Base-by-base conservation (phyloP, 345 rosid genomes). In the Mangifera indica region DNA sequence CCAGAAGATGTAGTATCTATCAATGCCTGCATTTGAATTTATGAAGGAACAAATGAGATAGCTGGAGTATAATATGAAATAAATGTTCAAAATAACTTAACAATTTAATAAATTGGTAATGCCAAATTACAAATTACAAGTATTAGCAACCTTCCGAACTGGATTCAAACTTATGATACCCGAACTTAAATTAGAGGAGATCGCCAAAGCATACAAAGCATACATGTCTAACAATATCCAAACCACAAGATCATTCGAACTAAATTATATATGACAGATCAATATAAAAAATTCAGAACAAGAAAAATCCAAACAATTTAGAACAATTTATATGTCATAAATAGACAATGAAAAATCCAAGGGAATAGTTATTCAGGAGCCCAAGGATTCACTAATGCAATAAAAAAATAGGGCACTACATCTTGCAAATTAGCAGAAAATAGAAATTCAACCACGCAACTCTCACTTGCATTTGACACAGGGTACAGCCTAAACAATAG, bases 1-100 rank as follows among this genome's bases (percentile, higher is more conserved):
- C 68, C 89, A 60, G 89, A 86, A 66, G 94, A 86, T 22, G 97
- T 84, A 70, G 89, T 80, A 79, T 93, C 98, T 52, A 95, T 86
- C 77, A 95, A 78, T 17, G 88, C 97, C 99, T 92, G 82, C 56
- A 76, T 79, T 73, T 45, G 57, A 80, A 68, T 55, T 45, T 26
- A 74, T 37, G 24, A n/a, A 49, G 15, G 26, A 51, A 51, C 2
- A 44, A 57, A 48, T 20, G 20, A 51, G 71, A 68, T n/a, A 61
- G 61, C 26, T 22, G 11, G 37, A 1, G 45, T 34, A 54, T 29
- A 52, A 21, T 18, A 45, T 45, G 46, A 59, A 45, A 58, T 13
- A 37, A 66, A 32, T 9, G 34, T 7, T 29, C 11, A 21, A 29
- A 37, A 29, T 26, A 34, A 68, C 44, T 11, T 0, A 59, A 34